Conservation (phyloP, 1,139 yeast genomes). For the Ogataea hybrid region DNA sequence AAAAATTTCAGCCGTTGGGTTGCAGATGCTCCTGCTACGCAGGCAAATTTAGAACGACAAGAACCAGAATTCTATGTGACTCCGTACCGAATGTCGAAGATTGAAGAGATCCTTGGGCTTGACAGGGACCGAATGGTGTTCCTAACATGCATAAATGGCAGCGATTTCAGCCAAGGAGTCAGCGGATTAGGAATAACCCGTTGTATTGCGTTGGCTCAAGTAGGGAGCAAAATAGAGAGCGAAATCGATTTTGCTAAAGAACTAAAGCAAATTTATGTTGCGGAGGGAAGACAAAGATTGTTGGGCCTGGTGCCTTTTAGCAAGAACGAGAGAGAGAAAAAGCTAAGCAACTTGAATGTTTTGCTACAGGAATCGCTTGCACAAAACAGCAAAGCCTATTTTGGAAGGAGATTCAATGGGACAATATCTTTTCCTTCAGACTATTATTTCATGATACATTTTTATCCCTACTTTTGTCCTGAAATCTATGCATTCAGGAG, state of each 20-base stretch:
- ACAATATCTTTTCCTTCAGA: slow-evolving; percentile 36
- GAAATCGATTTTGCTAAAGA: slow-evolving; percentile 19
- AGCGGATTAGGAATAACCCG: slow-evolving; percentile 49
- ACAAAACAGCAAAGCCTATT: slow-evolving; percentile 30
- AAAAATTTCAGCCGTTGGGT: too few relatives aligned
- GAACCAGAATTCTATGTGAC: slow-evolving; percentile 42
- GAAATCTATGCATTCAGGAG: slow-evolving; percentile 12
- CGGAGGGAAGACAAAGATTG: slow-evolving; percentile 6
- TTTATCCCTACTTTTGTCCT: slow-evolving; percentile 17
- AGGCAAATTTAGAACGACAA: too few relatives aligned
- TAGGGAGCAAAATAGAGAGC: slow-evolving; percentile 28
- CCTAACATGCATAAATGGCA: slow-evolving; percentile 55
- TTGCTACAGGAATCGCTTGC: slow-evolving; percentile 29
- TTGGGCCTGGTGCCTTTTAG: slow-evolving; percentile 17
- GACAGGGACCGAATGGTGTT: slow-evolving; percentile 44
- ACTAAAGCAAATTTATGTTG: slow-evolving; percentile 21
- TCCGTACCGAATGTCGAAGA: slow-evolving; percentile 38
- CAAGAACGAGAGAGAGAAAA: slow-evolving; percentile 11
- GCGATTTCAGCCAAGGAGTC: slow-evolving; percentile 57
- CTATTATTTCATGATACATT: slow-evolving; percentile 33
- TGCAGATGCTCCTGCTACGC: too few relatives aligned
- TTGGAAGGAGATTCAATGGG: slow-evolving; percentile 34
- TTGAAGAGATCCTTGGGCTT: slow-evolving; percentile 37
- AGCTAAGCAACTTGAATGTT: slow-evolving; percentile 31
- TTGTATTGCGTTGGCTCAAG: slow-evolving; percentile 39